Percentiles rank a stretch among this genome's conserved stretches.
phyloP scores from a whole-genome alignment of 164 flowering plant species.

The Vitis vinifera region DNA sequence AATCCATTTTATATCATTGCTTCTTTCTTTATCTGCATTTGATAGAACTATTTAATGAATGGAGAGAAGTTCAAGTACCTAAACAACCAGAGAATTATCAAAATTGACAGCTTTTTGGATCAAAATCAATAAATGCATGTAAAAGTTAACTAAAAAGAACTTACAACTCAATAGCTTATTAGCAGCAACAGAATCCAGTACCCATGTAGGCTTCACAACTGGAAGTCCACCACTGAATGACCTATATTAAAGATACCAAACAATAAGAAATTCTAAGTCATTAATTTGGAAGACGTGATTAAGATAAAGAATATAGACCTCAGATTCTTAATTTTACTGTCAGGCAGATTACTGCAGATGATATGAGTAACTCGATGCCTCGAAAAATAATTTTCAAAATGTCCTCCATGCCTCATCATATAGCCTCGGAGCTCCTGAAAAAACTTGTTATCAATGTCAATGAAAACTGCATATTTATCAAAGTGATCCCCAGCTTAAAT shows the following conservation, averaged over 20 bases:
- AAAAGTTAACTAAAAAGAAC: slow-evolving; percentile 15
- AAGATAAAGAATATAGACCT: slow-evolving; percentile 42
- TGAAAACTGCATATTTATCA: neutral
- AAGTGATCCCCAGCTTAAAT: neutral
- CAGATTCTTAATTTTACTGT: slow-evolving; percentile 83
- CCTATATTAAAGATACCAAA: slow-evolving; percentile 35
- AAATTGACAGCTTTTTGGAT: neutral
- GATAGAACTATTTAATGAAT: too few relatives aligned
- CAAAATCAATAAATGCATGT: neutral
- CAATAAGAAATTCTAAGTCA: neutral
- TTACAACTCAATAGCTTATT: slow-evolving; percentile 78
- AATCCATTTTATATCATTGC: too few relatives aligned
- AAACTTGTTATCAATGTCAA: neutral
- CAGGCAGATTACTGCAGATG: slow-evolving; percentile 92
- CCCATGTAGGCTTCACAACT: slow-evolving; percentile 88
- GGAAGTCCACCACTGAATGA: slow-evolving; percentile 92
- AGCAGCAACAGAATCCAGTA: slow-evolving; percentile 78
- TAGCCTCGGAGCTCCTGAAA: slow-evolving; percentile 71
- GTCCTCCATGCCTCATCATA: slow-evolving; percentile 87
- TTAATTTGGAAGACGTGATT: neutral
- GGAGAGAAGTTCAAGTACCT: too few relatives aligned
- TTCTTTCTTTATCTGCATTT: too few relatives aligned
- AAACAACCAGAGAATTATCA: too few relatives aligned
- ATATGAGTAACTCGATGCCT: slow-evolving; percentile 86
- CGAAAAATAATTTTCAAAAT: slow-evolving; percentile 91